Evolutionary conservation across 441 rosid species (phyloP).

Genomic region (Manihot esculenta): DNA sequence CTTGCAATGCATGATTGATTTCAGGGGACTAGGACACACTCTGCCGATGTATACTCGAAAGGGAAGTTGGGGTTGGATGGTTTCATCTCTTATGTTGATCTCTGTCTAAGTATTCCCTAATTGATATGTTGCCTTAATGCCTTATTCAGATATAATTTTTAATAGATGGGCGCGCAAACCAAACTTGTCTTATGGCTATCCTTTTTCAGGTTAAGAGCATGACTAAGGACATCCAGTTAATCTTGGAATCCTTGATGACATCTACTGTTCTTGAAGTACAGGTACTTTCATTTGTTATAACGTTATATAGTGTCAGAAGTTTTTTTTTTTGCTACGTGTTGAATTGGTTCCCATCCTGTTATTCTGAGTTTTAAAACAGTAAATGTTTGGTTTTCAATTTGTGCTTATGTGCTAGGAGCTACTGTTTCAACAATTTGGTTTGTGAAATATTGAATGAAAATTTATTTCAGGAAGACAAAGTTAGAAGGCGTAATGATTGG

Average conservation of each 20-base stretch:
- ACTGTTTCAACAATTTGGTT: not conserved
- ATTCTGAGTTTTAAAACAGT: not conserved
- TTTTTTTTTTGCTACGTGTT: not conserved
- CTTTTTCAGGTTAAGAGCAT: conserved; percentile 53
- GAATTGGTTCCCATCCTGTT: not conserved
- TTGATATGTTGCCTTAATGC: not conserved
- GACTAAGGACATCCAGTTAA: conserved; percentile 54
- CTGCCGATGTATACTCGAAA: not conserved
- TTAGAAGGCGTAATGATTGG: conserved; percentile 71
- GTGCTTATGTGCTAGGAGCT: not conserved
- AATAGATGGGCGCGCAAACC: not conserved
- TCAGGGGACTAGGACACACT: too few relatives aligned
- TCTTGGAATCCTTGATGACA: conserved; percentile 59
- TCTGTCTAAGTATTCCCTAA: not conserved
- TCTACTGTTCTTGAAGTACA: conserved; percentile 63
- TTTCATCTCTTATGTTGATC: too few relatives aligned
- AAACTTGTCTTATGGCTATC: conserved; percentile 18
- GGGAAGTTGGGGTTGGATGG: not conserved
- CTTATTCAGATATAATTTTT: not conserved
- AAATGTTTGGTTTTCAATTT: not conserved
- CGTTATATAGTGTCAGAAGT: not conserved
- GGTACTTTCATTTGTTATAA: conserved; percentile 36
- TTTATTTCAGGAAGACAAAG: conserved; percentile 51
- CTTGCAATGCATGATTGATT: too few relatives aligned
- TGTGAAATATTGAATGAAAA: not conserved